Percentiles rank a stretch among this genome's conserved stretches.
These are phyloP conservation scores for Pittosporum tobira DNA, from an alignment of 129 eudicot genomes.

Conservation along the genomic window DNA sequence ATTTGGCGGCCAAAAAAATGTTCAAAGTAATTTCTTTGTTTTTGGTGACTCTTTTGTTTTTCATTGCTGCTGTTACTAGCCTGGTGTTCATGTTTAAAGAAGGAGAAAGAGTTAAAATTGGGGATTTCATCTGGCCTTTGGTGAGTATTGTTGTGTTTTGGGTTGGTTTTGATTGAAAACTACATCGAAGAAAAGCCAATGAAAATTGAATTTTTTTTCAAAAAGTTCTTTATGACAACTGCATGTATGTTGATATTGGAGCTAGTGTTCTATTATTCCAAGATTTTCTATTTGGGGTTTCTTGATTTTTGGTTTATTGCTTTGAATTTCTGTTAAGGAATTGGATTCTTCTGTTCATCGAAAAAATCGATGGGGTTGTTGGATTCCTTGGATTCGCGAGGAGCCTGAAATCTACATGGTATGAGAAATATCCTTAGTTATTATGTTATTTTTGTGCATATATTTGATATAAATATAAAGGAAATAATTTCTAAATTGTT, in stretches of 20 bases:
- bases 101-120: constrained; percentile 27
- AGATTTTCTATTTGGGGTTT: constrained; percentile 52
- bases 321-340: constrained; percentile 27
- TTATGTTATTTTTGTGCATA: too few relatives aligned
- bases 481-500: too few relatives aligned
- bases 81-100: constrained; percentile 28
- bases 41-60: constrained; percentile 29
- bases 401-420: background rate
- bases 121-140: constrained; percentile 36
- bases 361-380: constrained; percentile 21
- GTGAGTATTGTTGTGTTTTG: constrained; percentile 40
- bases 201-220: constrained; percentile 20
- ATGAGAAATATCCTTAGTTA: too few relatives aligned
- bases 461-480: too few relatives aligned
- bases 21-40: constrained; percentile 35
- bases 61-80: constrained; percentile 34
- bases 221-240: constrained; percentile 35
- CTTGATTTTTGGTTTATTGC: constrained; percentile 29
- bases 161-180: constrained; percentile 40
- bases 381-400: constrained; percentile 22
- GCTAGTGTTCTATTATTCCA: constrained; percentile 31
- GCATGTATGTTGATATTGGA: constrained; percentile 30
- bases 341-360: constrained; percentile 14
- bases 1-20: constrained; percentile 23
- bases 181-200: constrained; percentile 22